Evolutionary conservation across 1,284 basidiomycete genomes (phyloP).

Genomic region (Amylostereum areolatum): DNA sequence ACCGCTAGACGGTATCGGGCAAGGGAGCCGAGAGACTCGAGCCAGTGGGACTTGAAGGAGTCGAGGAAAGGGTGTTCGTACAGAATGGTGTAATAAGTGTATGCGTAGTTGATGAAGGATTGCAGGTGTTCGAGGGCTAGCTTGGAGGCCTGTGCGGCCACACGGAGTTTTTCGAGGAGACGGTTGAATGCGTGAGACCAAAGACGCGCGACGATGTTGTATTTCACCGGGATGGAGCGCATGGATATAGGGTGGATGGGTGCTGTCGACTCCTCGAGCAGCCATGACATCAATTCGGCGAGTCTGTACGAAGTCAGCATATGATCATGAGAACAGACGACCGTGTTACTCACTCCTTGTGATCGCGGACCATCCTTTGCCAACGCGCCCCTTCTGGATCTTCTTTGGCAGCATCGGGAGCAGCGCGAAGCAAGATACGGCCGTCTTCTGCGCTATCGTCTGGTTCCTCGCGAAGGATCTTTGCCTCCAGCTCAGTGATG

Average conservation of each 20-base stretch:
- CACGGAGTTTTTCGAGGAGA: conserved; percentile 84
- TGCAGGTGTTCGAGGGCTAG: conserved; percentile 30
- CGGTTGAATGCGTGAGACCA: conserved; percentile 93
- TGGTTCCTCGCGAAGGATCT: conserved; percentile 59
- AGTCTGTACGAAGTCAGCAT: conserved; percentile 43
- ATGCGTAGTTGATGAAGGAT: conserved; percentile 91
- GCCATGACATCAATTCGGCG: conserved; percentile 83
- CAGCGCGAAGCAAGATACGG: conserved; percentile 49
- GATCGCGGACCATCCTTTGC: conserved; percentile 57
- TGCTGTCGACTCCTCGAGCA: conserved; percentile 82
- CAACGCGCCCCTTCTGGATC: conserved; percentile 63
- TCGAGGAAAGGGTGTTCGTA: conserved; percentile 76
- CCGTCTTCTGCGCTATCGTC: conserved; percentile 44
- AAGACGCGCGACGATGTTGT: conserved; percentile 90
- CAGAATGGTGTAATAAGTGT: conserved; percentile 88
- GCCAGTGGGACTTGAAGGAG: conserved; percentile 79
- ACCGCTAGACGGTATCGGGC: conserved; percentile 94
- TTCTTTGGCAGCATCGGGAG: conserved; percentile 30
- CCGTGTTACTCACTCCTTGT: conserved; percentile 53
- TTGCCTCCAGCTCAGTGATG: conserved; percentile 68
- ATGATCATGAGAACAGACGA: conserved; percentile 5
- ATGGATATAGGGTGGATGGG: conserved; percentile 85
- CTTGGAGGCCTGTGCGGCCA: conserved; percentile 77
- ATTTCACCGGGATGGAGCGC: conserved; percentile 85
- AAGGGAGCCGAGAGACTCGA: conserved; percentile 94